Conservation (phyloP, 192 early-diverging fungal genomes). For the Dissophora ornata region DNA sequence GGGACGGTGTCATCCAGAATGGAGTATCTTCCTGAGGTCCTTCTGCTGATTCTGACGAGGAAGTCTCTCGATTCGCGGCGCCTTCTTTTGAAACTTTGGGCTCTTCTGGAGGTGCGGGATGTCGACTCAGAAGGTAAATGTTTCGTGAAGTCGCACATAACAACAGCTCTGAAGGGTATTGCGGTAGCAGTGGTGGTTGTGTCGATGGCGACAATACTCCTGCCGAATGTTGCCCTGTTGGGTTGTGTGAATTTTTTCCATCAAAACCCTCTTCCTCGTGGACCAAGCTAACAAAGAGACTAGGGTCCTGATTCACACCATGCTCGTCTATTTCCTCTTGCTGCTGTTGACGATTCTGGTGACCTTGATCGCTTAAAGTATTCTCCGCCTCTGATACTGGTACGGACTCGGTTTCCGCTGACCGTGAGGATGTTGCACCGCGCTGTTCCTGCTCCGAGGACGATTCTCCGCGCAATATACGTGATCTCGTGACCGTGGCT, state of each 20-base stretch:
- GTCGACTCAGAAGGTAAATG: slow-evolving; percentile 32
- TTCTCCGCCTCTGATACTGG: not conserved
- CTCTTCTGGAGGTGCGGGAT: slow-evolving; percentile 5
- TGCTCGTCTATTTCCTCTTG: not conserved
- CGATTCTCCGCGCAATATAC: slow-evolving; percentile 9
- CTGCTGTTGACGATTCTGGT: not conserved
- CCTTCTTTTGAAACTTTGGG: too few relatives aligned
- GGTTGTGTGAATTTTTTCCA: too few relatives aligned
- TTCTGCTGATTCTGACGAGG: too few relatives aligned
- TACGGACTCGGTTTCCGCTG: not conserved
- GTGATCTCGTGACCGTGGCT: not conserved
- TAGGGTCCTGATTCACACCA: slow-evolving; percentile 8
- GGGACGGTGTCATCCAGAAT: too few relatives aligned
- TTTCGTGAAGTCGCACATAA: slow-evolving; percentile 36
- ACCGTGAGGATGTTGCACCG: not conserved
- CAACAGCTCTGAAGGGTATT: slow-evolving; percentile 19
- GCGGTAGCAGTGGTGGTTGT: not conserved
- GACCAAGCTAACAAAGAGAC: not conserved
- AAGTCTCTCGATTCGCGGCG: too few relatives aligned
- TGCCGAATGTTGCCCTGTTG: not conserved
- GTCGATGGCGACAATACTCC: not conserved
- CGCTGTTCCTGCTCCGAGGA: slow-evolving; percentile 28
- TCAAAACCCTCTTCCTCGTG: not conserved
- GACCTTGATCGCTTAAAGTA: not conserved
- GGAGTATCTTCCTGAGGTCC: too few relatives aligned